phyloP scores from a whole-genome alignment of 176 grass and related monocot genomes.

The Triticum dicoccoides region DNA sequence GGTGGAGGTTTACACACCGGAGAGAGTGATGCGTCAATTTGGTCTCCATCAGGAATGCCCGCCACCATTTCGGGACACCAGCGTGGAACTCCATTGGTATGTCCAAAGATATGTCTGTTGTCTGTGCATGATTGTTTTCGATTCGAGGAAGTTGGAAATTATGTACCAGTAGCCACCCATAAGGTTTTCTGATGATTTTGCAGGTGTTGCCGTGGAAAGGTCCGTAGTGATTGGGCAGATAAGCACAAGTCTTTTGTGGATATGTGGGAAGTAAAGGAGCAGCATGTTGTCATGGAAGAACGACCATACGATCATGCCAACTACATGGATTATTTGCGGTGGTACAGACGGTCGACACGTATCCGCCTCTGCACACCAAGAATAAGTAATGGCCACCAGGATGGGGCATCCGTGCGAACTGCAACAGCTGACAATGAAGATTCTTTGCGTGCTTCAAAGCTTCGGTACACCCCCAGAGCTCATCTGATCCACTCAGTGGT shows the following conservation, averaged over 20 bases:
- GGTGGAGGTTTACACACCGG: conserved; percentile 41
- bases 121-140: neutral
- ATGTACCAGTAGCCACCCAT: neutral
- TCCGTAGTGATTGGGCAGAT: conserved; percentile 39
- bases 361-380: conserved; percentile 35
- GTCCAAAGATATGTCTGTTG: neutral
- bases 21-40: conserved; percentile 46
- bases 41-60: conserved; percentile 34
- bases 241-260: conserved; percentile 39
- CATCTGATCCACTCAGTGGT: conserved; percentile 47
- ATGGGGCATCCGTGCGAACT: neutral
- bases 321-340: conserved; percentile 42
- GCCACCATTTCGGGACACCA: conserved; percentile 34
- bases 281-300: conserved; percentile 31
- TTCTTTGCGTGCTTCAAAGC: conserved; percentile 29
- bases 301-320: conserved; percentile 13
- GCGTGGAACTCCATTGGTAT: conserved; percentile 34
- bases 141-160: neutral
- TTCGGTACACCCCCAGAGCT: conserved; percentile 38
- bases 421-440: neutral
- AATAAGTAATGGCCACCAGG: conserved; percentile 13
- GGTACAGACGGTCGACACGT: conserved; percentile 35
- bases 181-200: neutral
- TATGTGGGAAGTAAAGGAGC: conserved; percentile 34
- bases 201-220: conserved; percentile 42